phyloP scores from a whole-genome alignment of 2,329 filamentous ascomycete genomes.

The Trichoderma atroviride region DNA sequence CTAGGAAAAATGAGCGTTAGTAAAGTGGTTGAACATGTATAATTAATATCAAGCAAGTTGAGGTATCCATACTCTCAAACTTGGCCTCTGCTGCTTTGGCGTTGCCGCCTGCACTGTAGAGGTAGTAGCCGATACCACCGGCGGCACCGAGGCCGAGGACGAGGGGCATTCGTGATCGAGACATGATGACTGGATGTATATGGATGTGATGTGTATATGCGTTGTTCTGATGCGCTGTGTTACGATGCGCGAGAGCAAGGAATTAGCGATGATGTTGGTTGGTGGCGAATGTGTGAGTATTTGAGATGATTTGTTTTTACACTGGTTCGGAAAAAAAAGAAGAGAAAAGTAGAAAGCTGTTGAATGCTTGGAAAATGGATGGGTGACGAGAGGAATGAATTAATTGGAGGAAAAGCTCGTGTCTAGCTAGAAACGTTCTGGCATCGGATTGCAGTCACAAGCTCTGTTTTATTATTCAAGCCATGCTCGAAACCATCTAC shows the following conservation, averaged over 20 bases:
- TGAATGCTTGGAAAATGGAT: constrained; percentile 11
- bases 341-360: neutral
- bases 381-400: neutral
- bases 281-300: neutral
- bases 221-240: neutral
- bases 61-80: constrained; percentile 68
- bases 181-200: constrained; percentile 42
- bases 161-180: constrained; percentile 50
- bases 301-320: neutral
- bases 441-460: neutral
- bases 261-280: neutral
- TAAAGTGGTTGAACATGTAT: neutral
- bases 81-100: constrained; percentile 83
- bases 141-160: constrained; percentile 64
- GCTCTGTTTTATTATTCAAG: neutral
- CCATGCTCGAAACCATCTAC: neutral
- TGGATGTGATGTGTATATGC: neutral
- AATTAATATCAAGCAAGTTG: neutral
- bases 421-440: neutral
- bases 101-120: constrained; percentile 83
- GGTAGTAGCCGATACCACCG: constrained; percentile 80
- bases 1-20: constrained; percentile 48
- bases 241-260: neutral
- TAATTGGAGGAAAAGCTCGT: constrained; percentile 4
- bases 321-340: neutral